These are phyloP conservation scores for Trichoderma breve DNA, from an alignment of 2,329 filamentous ascomycete genomes.

Conservation along the genomic window DNA sequence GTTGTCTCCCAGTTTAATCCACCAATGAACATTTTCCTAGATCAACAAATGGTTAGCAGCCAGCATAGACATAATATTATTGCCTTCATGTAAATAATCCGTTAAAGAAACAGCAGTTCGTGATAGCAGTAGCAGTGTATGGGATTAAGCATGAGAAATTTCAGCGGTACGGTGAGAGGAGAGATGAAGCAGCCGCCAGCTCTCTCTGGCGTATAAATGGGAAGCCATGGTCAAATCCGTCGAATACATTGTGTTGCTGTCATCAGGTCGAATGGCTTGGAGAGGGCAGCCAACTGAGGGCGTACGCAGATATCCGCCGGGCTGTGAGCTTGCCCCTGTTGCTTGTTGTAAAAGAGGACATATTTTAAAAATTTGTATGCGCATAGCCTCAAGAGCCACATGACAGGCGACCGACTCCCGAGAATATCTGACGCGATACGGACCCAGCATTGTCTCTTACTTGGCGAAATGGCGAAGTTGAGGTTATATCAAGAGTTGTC, in stretches of 20 bases:
- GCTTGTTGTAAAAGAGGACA: not conserved
- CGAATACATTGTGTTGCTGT: not conserved
- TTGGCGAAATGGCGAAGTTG: constrained; percentile 3
- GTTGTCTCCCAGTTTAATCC: constrained; percentile 99
- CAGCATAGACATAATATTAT: not conserved
- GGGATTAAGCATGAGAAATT: not conserved
- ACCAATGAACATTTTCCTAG: constrained; percentile 99
- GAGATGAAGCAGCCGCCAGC: not conserved
- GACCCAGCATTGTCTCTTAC: constrained; percentile 14
- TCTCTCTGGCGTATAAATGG: not conserved
- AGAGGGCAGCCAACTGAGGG: not conserved
- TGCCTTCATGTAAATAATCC: not conserved
- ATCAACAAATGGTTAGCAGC: constrained; percentile 4
- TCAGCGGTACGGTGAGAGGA: not conserved
- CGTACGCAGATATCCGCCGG: constrained; percentile 2
- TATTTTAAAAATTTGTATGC: not conserved
- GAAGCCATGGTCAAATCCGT: not conserved
- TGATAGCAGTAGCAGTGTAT: not conserved
- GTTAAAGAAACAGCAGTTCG: not conserved
- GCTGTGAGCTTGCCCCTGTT: not conserved
- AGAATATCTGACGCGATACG: not conserved
- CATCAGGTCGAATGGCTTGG: not conserved
- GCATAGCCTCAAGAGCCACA: not conserved
- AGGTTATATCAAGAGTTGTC: constrained; percentile 12
- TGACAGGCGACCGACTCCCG: not conserved